A percentile compares a stretch with the other conserved stretches of the same genome.
These are phyloP conservation scores for Pistacia integerrima DNA, from an alignment of 345 rosid species.

Conservation along the genomic window DNA sequence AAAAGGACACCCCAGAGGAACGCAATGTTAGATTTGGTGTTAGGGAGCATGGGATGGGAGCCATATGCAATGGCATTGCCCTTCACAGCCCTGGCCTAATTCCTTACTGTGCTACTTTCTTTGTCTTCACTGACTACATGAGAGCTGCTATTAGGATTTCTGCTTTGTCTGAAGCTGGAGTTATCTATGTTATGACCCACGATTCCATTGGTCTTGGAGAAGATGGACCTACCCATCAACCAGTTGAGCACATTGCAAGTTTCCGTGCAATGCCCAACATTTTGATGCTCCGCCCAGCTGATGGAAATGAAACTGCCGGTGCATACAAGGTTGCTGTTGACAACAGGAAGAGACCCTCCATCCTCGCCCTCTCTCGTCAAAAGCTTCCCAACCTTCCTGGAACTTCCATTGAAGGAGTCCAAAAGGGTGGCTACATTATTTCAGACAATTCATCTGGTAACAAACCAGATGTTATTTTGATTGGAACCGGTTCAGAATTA, in stretches of 20 bases:
- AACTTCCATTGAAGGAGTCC: conserved; percentile 87
- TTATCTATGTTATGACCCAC: conserved; percentile 97
- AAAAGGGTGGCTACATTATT: conserved; percentile 83
- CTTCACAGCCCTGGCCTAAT: conserved; percentile 88
- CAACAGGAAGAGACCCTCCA: conserved; percentile 79
- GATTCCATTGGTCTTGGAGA: conserved; percentile 99
- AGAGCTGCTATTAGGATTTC: conserved; percentile 96
- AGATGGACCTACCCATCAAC: conserved; percentile 99
- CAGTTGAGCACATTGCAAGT: conserved; percentile 94
- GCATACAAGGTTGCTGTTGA: conserved; percentile 84
- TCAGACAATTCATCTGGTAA: conserved; percentile 88
- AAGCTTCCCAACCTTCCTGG: conserved; percentile 90
- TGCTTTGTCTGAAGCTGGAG: conserved; percentile 84
- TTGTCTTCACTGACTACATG: conserved; percentile 99
- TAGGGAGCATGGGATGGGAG: conserved; percentile 99
- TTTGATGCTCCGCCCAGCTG: conserved; percentile 98
- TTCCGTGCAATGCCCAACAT: conserved; percentile 99
- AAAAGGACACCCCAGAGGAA: conserved; percentile 87
- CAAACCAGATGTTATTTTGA: conserved; percentile 90
- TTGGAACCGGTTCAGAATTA: conserved; percentile 96
- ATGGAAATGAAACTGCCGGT: conserved; percentile 97
- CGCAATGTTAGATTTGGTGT: conserved; percentile 94
- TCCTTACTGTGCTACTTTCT: conserved; percentile 99
- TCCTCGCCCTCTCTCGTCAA: conserved; percentile 91
- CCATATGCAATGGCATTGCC: conserved; percentile 90